Base-by-base conservation (phyloP, 2,329 filamentous ascomycete genomes). In the Paraphaeosphaeria minitans region DNA sequence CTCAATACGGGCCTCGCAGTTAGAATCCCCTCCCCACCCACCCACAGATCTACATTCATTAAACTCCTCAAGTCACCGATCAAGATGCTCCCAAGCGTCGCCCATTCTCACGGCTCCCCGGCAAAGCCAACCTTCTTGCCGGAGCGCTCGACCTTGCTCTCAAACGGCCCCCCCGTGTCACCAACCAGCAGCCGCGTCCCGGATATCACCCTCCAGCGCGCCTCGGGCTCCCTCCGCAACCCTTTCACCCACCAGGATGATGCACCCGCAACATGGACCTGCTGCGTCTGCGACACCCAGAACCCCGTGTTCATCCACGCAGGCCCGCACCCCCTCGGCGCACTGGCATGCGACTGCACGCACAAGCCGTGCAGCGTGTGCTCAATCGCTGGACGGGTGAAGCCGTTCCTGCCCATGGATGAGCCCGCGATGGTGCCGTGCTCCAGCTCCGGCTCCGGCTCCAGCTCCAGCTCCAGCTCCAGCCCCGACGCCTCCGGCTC, bases 311-410 rank as follows among this genome's bases (percentile, higher is more conserved):
- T 13, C 33, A 14, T 48, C 27, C 45, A 43, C 16, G 2, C 60
- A 10, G 56, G 57, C 39, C 46, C 50, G 9, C 69, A 72, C 52
- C 60, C 66, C 2, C 59, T 69, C 50, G 63, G 62, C 27, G 43
- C 53, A 22, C 45, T 72, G n/a, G 53, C 42, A 27, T 74, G 71
- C 50, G 22, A 51, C 13, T 74, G 71, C 51, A 61, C 59, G 6
- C 71, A 74, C 57, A 62, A 63, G 14, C 64, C 64, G 8, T 74
- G 71, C 55, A 54, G 55, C 13, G 62, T 57, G 13, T 74, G 71
- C 57, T 60, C 53, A 8, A 50, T 68, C 29, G 52, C 61, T 16
- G 68, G 66, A 2, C 49, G 57, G 14, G 57, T 73, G 13, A 67
- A 62, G 55, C 47, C 49, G 0, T 74, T 71, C 48, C 55, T 64